Conservation (phyloP, 2,329 filamentous ascomycete species). For the Monilinia laxa region DNA sequence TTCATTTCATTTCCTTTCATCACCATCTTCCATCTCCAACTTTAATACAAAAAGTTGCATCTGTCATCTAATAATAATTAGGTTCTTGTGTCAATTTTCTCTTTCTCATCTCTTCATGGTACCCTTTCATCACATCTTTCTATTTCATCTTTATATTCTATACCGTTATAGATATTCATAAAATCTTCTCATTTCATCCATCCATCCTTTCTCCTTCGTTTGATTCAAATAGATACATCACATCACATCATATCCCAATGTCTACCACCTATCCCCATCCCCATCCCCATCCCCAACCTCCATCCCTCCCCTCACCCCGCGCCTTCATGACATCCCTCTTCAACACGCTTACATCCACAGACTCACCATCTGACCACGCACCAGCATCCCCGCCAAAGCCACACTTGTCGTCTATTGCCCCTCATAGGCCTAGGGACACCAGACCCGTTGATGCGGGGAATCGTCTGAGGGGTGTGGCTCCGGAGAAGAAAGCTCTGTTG, state of each 20-base stretch:
- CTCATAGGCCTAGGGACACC: no score
- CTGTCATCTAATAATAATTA: neutral
- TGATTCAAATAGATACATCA: no score
- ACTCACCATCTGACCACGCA: neutral
- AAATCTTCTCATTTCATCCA: no score
- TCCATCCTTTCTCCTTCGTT: neutral
- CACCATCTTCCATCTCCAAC: neutral
- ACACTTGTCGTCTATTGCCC: no score
- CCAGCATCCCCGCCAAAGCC: no score
- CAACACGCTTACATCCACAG: constrained; percentile 29
- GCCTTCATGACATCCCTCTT: constrained; percentile 37
- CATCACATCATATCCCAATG: neutral
- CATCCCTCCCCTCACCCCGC: constrained; percentile 34
- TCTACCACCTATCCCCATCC: neutral
- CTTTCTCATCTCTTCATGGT: neutral
- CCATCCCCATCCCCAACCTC: neutral
- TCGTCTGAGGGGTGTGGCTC: constrained; percentile 30
- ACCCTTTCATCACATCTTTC: neutral
- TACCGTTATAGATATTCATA: neutral
- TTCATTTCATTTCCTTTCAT: neutral
- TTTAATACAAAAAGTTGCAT: neutral
- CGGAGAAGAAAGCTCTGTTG: constrained; percentile 46
- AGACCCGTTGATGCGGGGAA: constrained; percentile 19
- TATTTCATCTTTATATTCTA: neutral
- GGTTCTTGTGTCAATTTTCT: neutral